These are phyloP conservation scores for Cladophialophora exuberans DNA, from an alignment of 2,329 filamentous ascomycete genomes.

Conservation along the genomic window DNA sequence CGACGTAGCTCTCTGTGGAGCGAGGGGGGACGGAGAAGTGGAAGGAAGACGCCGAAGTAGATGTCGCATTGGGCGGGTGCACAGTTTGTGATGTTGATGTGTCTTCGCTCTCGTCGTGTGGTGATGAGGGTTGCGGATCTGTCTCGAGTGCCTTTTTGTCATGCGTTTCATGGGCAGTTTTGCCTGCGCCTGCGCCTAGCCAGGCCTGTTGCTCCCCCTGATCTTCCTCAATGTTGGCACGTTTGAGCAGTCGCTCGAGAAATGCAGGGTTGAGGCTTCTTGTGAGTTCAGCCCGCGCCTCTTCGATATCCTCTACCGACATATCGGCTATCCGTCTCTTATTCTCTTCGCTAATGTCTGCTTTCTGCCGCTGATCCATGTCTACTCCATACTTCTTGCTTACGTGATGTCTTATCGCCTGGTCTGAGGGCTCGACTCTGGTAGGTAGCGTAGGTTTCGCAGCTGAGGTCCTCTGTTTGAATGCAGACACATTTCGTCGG, in stretches of 20 bases:
- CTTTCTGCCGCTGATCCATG: constrained; percentile 62
- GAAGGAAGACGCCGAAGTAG: constrained; percentile 40
- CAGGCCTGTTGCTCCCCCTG: constrained; percentile 14
- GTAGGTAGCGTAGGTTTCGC: constrained; percentile 23
- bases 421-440: constrained; percentile 29
- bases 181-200: constrained; percentile 20
- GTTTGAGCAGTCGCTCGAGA: constrained; percentile 73
- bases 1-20: constrained; percentile 58
- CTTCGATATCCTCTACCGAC: constrained; percentile 78
- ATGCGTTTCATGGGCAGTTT: not conserved
- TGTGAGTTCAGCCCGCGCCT: constrained; percentile 79
- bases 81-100: no score
- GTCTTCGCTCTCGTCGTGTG: constrained; percentile 18
- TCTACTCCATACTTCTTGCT: constrained; percentile 27
- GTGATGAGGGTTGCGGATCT: constrained; percentile 21
- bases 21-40: constrained; percentile 51
- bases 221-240: constrained; percentile 73
- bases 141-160: not conserved
- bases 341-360: constrained; percentile 81
- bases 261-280: constrained; percentile 73
- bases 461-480: constrained; percentile 68
- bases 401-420: constrained; percentile 30
- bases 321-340: constrained; percentile 72
- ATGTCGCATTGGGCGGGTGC: no score
- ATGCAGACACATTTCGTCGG: constrained; percentile 71